A percentile compares a stretch with the other conserved stretches of the same genome.
These are phyloP conservation scores for Saccharomycopsis malanga DNA, from an alignment of 805 yeast genomes.

Conservation along the genomic window DNA sequence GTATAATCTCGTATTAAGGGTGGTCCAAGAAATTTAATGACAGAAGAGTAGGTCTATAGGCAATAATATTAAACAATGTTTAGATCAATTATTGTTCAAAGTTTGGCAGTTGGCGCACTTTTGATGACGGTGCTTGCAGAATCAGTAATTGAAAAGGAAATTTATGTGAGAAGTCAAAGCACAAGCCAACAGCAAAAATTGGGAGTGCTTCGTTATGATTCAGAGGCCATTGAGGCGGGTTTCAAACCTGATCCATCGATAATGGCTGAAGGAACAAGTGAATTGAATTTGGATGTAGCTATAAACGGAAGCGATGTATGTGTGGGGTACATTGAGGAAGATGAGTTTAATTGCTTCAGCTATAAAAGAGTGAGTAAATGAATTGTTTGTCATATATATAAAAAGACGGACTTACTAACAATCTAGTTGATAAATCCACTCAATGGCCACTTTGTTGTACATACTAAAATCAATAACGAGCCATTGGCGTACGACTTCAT, in stretches of 20 bases:
- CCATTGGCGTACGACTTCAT: neutral
- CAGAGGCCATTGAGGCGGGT: neutral
- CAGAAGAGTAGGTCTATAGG: no score
- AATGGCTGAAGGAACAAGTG: neutral
- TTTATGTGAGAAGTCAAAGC: neutral
- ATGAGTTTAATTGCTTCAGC: constrained; percentile 11
- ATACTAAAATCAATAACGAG: neutral
- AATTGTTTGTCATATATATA: neutral
- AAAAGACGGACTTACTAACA: neutral
- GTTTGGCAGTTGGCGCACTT: no score
- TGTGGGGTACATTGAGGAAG: constrained; percentile 10
- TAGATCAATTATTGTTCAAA: no score
- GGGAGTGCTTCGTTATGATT: neutral
- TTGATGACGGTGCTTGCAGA: no score
- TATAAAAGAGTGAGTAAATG: constrained; percentile 7
- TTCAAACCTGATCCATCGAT: neutral
- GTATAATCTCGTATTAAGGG: no score
- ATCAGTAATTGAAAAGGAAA: no score
- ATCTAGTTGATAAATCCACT: neutral
- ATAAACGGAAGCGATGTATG: neutral
- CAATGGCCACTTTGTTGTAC: constrained; percentile 1
- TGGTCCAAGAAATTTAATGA: no score
- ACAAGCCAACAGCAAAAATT: neutral
- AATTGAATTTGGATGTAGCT: no score
- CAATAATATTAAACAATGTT: no score